phyloP scores from a whole-genome alignment of 2,329 filamentous ascomycete genomes.

The Aspergillus pseudoterreus region DNA sequence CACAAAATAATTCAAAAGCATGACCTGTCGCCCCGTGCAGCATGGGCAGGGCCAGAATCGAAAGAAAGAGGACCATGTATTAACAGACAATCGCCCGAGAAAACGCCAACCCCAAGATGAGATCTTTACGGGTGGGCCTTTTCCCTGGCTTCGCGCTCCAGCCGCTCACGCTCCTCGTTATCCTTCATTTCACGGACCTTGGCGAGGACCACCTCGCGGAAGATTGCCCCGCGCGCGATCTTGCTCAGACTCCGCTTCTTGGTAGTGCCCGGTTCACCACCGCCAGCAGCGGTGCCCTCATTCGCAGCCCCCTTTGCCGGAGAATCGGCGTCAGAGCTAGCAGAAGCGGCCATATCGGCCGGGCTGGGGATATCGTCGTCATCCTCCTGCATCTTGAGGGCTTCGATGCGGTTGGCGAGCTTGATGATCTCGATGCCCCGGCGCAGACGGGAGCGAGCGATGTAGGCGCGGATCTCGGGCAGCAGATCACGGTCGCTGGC shows the following conservation, averaged over 20 bases:
- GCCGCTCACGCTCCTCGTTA: conserved; percentile 69
- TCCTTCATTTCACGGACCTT: conserved; percentile 93
- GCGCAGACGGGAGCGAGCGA: conserved; percentile 83
- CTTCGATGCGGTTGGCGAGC: conserved; percentile 90
- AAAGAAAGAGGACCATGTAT: conserved; percentile 2
- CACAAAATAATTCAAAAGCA: conserved; percentile 20
- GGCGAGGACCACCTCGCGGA: conserved; percentile 88
- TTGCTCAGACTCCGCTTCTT: conserved; percentile 55
- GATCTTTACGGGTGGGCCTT: conserved; percentile 23
- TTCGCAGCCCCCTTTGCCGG: conserved; percentile 18
- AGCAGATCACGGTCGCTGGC: conserved; percentile 95
- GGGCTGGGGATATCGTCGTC: conserved; percentile 65
- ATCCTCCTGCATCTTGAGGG: conserved; percentile 89
- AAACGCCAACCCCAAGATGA: neutral
- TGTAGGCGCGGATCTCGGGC: conserved; percentile 92
- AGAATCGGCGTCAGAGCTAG: conserved; percentile 22
- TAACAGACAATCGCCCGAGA: neutral
- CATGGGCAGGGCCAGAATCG: neutral
- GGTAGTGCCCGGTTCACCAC: conserved; percentile 23
- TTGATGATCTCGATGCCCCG: conserved; percentile 96
- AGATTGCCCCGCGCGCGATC: conserved; percentile 68
- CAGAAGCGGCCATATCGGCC: conserved; percentile 58
- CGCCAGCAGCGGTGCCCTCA: conserved; percentile 11
- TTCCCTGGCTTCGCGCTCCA: conserved; percentile 56
- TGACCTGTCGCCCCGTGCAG: conserved; percentile 2